phyloP scores from a whole-genome alignment of 2,329 filamentous ascomycete genomes.

The Blastomyces gilchristii region DNA sequence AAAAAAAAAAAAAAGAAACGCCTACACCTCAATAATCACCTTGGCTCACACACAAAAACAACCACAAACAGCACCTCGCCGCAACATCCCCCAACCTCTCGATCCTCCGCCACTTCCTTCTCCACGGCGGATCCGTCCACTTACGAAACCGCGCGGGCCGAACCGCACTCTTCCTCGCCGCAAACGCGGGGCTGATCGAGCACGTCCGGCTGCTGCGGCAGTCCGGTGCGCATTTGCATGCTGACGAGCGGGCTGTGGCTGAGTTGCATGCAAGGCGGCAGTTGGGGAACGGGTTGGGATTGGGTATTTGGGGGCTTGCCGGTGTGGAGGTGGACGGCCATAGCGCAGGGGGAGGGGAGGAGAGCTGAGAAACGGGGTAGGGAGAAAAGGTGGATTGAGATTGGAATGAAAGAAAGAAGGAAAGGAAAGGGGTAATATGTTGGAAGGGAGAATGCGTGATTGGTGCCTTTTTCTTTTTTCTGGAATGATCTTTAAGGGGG shows the following conservation, averaged over 20 bases:
- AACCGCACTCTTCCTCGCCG: conserved; percentile 51
- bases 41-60: neutral
- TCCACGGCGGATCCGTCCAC: conserved; percentile 49
- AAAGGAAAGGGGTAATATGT: neutral
- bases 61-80: conserved; percentile 42
- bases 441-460: too few species aligned
- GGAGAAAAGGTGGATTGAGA: neutral
- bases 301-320: conserved; percentile 23
- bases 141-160: conserved; percentile 48
- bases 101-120: conserved; percentile 47
- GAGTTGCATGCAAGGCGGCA: conserved; percentile 38
- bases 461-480: too few species aligned
- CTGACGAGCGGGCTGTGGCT: conserved; percentile 45
- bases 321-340: conserved; percentile 25
- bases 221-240: conserved; percentile 50
- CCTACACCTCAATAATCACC: neutral
- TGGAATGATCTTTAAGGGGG: too few species aligned
- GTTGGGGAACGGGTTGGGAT: conserved; percentile 30
- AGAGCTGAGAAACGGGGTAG: neutral
- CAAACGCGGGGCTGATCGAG: conserved; percentile 45
- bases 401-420: neutral
- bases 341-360: neutral
- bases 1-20: neutral
- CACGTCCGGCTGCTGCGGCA: conserved; percentile 46
- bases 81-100: conserved; percentile 46